Evolutionary conservation across 345 rosid genomes (phyloP).

Genomic region (Heritiera littoralis): DNA sequence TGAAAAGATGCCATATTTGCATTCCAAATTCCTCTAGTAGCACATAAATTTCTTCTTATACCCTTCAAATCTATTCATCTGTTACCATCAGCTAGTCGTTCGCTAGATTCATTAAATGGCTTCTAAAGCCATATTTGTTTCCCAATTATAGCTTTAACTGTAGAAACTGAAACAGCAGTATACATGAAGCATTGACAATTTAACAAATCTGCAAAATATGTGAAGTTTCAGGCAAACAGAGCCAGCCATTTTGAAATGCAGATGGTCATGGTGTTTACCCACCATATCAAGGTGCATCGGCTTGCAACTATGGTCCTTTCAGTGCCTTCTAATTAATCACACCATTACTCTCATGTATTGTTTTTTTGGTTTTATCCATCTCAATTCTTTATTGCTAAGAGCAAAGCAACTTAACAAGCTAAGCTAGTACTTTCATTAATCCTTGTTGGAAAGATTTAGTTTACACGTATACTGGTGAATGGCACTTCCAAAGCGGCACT

Average conservation of each 20-base stretch:
- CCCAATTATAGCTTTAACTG: not conserved
- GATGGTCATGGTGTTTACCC: constrained; percentile 2
- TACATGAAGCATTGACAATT: constrained; percentile 6
- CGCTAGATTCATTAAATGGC: not conserved
- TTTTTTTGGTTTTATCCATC: too few relatives aligned
- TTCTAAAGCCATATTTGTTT: constrained; percentile 2
- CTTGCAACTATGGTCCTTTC: constrained; percentile 2
- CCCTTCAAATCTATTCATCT: not conserved
- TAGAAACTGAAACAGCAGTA: not conserved
- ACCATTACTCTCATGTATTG: not conserved
- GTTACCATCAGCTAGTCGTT: not conserved
- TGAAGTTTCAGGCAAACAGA: not conserved
- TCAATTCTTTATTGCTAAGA: not conserved
- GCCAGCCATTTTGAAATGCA: not conserved
- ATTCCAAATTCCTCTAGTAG: not conserved
- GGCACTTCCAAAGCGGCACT: not conserved
- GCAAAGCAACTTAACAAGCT: not conserved
- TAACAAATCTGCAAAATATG: not conserved
- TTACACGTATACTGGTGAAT: not conserved
- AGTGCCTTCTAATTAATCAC: constrained; percentile 1
- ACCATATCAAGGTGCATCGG: not conserved
- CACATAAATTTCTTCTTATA: not conserved
- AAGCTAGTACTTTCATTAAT: not conserved
- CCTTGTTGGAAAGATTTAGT: not conserved
- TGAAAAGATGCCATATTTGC: not conserved